A percentile compares a stretch with the other conserved stretches of the same genome.
Conservation (phyloP, 2,329 filamentous ascomycete species). For the Blastomyces percursus region DNA sequence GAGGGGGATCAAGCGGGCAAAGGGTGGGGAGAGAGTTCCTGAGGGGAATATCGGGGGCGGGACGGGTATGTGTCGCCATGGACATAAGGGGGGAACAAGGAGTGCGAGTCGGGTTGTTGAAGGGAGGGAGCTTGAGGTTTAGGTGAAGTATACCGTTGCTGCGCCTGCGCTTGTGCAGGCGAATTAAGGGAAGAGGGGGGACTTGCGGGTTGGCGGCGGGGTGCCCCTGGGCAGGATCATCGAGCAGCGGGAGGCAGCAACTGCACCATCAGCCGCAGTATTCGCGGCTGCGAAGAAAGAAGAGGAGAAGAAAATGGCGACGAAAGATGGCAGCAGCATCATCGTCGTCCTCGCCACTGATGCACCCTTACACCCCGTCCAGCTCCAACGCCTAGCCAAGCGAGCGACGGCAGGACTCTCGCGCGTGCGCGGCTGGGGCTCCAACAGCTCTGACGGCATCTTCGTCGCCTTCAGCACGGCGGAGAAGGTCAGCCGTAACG, state of each 20-base stretch:
- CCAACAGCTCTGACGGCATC: conserved; percentile 54
- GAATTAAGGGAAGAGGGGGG: conserved; percentile 50
- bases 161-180: conserved; percentile 52
- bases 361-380: conserved; percentile 44
- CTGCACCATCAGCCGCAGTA: background rate
- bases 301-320: background rate
- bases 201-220: conserved; percentile 48
- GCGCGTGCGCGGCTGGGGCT: conserved; percentile 50
- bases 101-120: conserved; percentile 48
- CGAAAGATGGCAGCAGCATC: conserved; percentile 42
- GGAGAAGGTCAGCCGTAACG: conserved; percentile 34
- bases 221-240: conserved; percentile 49
- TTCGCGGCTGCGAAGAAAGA: background rate
- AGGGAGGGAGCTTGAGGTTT: conserved; percentile 36
- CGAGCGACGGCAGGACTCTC: conserved; percentile 52
- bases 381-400: conserved; percentile 48
- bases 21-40: conserved; percentile 38
- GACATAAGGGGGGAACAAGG: conserved; percentile 57
- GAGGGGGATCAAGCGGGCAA: conserved; percentile 43
- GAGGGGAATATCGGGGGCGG: conserved; percentile 57
- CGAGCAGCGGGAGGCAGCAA: background rate
- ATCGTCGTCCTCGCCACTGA: conserved; percentile 51
- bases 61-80: conserved; percentile 57
- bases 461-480: conserved; percentile 58
- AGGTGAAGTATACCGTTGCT: conserved; percentile 47